Base-by-base conservation (phyloP, 129 eudicot genomes). In the Pittosporum tobira region DNA sequence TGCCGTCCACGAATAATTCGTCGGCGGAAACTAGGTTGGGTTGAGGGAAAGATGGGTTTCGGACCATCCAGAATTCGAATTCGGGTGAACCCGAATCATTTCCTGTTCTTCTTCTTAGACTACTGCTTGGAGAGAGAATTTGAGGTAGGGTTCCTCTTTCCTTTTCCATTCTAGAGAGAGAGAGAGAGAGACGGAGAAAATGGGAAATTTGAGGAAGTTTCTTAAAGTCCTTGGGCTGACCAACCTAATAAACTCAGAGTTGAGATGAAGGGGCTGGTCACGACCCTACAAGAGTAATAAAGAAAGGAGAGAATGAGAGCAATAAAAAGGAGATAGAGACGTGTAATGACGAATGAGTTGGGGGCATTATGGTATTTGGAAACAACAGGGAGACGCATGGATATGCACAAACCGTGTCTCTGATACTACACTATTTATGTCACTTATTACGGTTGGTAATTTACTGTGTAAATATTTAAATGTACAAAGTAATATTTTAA, bases 21-120 rank as follows among this genome's bases (percentile, higher is more conserved):
- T 87, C 95, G 73, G 95, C 95, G 72, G 91, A 75, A 44, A 63
- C 88, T 57, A 82, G 84, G 55, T 84, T 70, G 27, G 88, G 66
- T 63, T 69, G 78, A 1, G 82, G 73, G 55, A 76, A 67, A 26
- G 82, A 72, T 1, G 82, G 84, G 71, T 80, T 80, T 49, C 81
- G 46, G 47, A 58, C 58, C 57, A 59, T 78, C 82, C 81, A 79
- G 40, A 87, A 87, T 31, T 87, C 95, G 58, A 87, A 87, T 51
- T 87, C 95, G 2, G 95, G 95, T 19, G 94, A 85, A 26, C 58
- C 70, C 0, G 85, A 61, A 28, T 56, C 64, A 34, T 48, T 62
- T 65, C 66, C 61, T 16, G 23, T 54, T 23, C 52, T 65, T 24
- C 77, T 59, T 37, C 73, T 66, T 23, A 69, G 65, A 51, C 82